Base-by-base conservation (phyloP, 371 early-diverging fungal genomes). In the Rhizopus delemar region DNA sequence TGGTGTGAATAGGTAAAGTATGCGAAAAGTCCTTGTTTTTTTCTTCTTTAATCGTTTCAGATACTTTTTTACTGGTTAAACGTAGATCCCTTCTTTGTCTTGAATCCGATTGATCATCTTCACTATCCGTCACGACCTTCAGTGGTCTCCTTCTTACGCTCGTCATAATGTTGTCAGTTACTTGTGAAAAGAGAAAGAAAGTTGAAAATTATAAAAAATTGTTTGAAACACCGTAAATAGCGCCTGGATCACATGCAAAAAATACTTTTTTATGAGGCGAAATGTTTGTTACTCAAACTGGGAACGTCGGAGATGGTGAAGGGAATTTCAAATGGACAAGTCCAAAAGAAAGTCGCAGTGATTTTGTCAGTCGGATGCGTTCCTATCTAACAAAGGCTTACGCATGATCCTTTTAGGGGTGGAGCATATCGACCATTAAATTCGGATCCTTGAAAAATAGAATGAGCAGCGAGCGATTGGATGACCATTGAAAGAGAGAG, bases 1-100 rank as follows among this genome's bases (percentile, higher is more conserved):
- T 59, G 4, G 84, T 84, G 65, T 90, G 90, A 48, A 88, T 82
- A 28, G 87, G 82, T 41, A 81, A 70, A 3, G 86, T 84, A 65
- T 88, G 90, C n/a, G 71, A 62, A 48, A 69, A 77, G 7, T 73
- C 72, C 32, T 52, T 48, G 13, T 50, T 54, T 34, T 70, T 59
- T 56, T 75, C 69, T 41, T 73, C 71, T 45, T 63, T 59, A 12
- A 55, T 66, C n/a, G 65, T 69, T 22, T 63, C 60, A 11, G 71
- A 64, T 12, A 63, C 63, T 45, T 70, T 57, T 55, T 68, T 67
- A 46, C 69, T 66, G 15, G 78, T 75, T 5, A 78, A 58, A 38
- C 68, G 71, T 34, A 78, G 57, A 48, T 78, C 75, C 29, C 71
- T 55, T 46, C 68, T 60, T 13, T 71, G 66, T 65, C 74, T 64